Evolutionary conservation across 2,329 filamentous ascomycete species (phyloP), one percentile per base, ranked within the genome.

Genomic region (Trichoderma sp.): DNA sequence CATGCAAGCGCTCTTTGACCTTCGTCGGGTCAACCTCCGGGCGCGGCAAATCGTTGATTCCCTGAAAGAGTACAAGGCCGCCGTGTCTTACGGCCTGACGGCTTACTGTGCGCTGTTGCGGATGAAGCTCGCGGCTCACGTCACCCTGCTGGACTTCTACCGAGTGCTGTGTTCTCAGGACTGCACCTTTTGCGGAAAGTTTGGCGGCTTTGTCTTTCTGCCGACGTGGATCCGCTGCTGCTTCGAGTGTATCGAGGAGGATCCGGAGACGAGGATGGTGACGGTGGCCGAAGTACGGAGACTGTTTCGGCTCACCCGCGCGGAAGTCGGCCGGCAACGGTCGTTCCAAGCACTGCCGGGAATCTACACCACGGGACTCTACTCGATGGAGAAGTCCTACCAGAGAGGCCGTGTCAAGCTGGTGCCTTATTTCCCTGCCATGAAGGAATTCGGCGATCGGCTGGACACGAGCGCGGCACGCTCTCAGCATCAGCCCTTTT

Each of bases 31-130:
- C 36, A 72, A 72, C 30, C 56, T 60, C 26, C 43, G 64, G 32
- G 56, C 53, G 7, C 56, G 63, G 21, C 56, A 67, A 32, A 5
- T 72, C 7, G 53, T 72, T 14, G 57, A 72, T n/a, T 63, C 64
- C 28, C 28, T 68, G 34, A 68, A 66, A 74, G 75, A 65, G 76
- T 72, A 72, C 58, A 56, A 43, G 18, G 66, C 71, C 11, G 66
- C 60, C 12, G 64, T 58, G 14, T 30, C 36, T 15, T 21, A 70
- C 28, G 71, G 71, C 34, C 56, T 64, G 34, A 60, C 51, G 15
- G 67, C 58, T 14, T 72, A 56, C 51, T 64, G 71, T 26, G 71
- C 66, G 43, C 43, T 72, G 66, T 39, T 72, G 24, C 53, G 66
- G 34, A 70, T 36, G 21, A 68, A 26, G 3, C 66, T 70, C 58